Base-by-base conservation (phyloP, 257 asterid genomes). In the Nicotiana knightiana region DNA sequence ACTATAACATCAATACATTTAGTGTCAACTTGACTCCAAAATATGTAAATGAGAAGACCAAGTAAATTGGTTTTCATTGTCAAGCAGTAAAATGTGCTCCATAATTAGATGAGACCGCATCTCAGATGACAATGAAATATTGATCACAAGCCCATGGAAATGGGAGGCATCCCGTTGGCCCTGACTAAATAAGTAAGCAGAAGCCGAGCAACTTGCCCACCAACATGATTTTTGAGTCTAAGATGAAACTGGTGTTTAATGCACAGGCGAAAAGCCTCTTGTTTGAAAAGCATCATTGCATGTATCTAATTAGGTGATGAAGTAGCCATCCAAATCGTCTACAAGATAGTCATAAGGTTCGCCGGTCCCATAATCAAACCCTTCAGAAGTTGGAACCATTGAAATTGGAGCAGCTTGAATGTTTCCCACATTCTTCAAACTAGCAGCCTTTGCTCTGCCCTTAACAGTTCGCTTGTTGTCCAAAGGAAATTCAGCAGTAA, bases 401-500 rank as follows among this genome's bases (percentile, higher is more conserved):
- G 76, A 80, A n/a, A 79, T 65, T 1, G 88, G 63, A 65, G 77
- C 55, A 37, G 79, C 28, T 76, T 77, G 65, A 15, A 82, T 68
- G 80, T 53, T 75, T 28, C 80, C 64, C 64, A 75, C 78, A 53
- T 85, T 84, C 77, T 85, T 87, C 33, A 79, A 43, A 43, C 2
- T 51, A 66, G 39, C 77, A 9, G 84, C 63, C 81, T 88, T 88
- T 16, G 81, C 70, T 75, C 86, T 82, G 28, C 83, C 87, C 76
- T 86, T 88, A 33, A 57, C 83, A 13, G 82, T 68, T 24, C 61
- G 85, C 67, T 87, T 83, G 71, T 81, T 91, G 76, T 90, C 96
- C 18, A 85, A 81, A 39, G 97, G 98, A 86, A 88, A 88, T 67
- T 91, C 97, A 33, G 99, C 98, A 21, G 88, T 87, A 51, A 96